Percentiles rank a stretch among this genome's conserved stretches.
phyloP scores from a whole-genome alignment of 2,329 filamentous ascomycete species.

The Chaetomium globosum region DNA sequence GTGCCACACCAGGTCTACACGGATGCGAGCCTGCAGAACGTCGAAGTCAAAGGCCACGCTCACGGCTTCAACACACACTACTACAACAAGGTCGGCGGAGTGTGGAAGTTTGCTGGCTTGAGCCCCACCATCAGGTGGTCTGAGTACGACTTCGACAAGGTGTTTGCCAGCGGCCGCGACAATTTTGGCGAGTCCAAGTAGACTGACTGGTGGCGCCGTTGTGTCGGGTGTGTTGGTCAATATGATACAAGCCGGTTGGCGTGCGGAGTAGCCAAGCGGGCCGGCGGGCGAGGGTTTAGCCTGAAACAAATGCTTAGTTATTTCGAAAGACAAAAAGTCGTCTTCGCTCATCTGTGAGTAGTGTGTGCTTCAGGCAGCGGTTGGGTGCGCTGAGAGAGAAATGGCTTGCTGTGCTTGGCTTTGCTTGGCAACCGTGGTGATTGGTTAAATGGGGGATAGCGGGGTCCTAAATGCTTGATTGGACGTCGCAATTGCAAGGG shows the following conservation, averaged over 20 bases:
- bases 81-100: slow-evolving; percentile 60
- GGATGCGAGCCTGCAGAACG: slow-evolving; percentile 50
- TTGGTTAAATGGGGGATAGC: not conserved
- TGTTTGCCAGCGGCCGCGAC: slow-evolving; percentile 51
- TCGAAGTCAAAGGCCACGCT: slow-evolving; percentile 62
- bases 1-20: slow-evolving; percentile 65
- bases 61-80: slow-evolving; percentile 61
- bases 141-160: slow-evolving; percentile 60
- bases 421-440: not conserved
- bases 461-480: not conserved
- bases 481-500: slow-evolving; percentile 6
- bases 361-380: too few species aligned
- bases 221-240: not conserved
- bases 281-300: not conserved
- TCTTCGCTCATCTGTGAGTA: not conserved
- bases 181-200: slow-evolving; percentile 40
- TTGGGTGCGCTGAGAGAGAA: too few species aligned
- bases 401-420: not conserved
- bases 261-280: not conserved
- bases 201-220: not conserved
- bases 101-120: slow-evolving; percentile 64
- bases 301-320: not conserved
- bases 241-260: too few species aligned
- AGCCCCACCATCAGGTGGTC: slow-evolving; percentile 58
- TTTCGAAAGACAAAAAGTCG: not conserved